phyloP scores from a whole-genome alignment of 2,329 filamentous ascomycete species.

The Fusarium graminum region DNA sequence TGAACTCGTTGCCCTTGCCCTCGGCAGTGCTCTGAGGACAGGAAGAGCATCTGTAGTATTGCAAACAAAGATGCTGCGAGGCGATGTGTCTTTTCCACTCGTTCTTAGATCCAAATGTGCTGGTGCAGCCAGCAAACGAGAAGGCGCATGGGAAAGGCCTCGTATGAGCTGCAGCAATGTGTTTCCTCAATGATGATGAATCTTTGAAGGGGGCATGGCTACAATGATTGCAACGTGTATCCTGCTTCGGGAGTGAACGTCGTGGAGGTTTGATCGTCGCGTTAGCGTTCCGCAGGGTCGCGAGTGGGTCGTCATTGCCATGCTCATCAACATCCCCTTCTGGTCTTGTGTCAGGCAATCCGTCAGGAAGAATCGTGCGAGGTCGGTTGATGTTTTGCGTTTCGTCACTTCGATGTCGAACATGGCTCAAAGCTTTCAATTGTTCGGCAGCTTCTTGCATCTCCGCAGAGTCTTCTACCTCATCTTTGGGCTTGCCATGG shows the following conservation, averaged over 20 bases:
- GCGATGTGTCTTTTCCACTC: slow-evolving; percentile 97
- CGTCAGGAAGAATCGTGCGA: slow-evolving; percentile 58
- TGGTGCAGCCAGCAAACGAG: slow-evolving; percentile 83
- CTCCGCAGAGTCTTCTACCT: slow-evolving; percentile 72
- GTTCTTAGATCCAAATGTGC: slow-evolving; percentile 92
- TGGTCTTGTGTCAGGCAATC: slow-evolving; percentile 51
- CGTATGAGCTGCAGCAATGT: slow-evolving; percentile 76
- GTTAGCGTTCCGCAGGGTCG: slow-evolving; percentile 44
- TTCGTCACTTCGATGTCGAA: slow-evolving; percentile 68
- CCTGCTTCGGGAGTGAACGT: slow-evolving; percentile 68
- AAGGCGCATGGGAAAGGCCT: slow-evolving; percentile 88
- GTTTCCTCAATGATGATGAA: slow-evolving; percentile 73
- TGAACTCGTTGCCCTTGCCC: slow-evolving; percentile 79
- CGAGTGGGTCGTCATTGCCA: slow-evolving; percentile 45
- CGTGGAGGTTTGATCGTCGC: slow-evolving; percentile 57
- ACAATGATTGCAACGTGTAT: slow-evolving; percentile 72
- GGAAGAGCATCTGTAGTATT: slow-evolving; percentile 73
- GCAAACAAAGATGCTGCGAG: slow-evolving; percentile 85
- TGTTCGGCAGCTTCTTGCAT: slow-evolving; percentile 78
- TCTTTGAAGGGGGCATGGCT: slow-evolving; percentile 76
- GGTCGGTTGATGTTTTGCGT: slow-evolving; percentile 48
- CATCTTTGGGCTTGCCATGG: slow-evolving; percentile 53
- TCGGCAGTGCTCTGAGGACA: slow-evolving; percentile 68
- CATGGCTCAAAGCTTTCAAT: slow-evolving; percentile 74
- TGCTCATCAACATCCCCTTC: slow-evolving; percentile 56